Percentiles rank a stretch among this genome's conserved stretches.
phyloP scores from a whole-genome alignment of 164 flowering plant species.

The Brasenia schreberi region DNA sequence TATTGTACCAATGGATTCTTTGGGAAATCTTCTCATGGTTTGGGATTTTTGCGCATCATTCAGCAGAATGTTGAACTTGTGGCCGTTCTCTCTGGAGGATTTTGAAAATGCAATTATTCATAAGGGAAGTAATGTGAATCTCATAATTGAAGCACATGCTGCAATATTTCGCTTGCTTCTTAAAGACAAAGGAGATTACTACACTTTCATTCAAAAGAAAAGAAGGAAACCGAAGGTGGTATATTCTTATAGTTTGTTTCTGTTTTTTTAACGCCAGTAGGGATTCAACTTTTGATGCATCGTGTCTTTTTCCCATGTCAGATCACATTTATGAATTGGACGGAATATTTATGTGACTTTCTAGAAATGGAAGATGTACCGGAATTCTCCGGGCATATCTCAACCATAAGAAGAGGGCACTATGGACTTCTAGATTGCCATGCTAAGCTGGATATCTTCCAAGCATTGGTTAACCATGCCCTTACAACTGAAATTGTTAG shows the following conservation, averaged over 20 bases:
- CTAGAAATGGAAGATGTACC: conserved; percentile 46
- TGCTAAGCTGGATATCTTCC: conserved; percentile 51
- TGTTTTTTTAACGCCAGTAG: background rate
- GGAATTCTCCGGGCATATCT: conserved; percentile 25
- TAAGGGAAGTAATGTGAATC: conserved; percentile 47
- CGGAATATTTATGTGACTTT: conserved; percentile 78
- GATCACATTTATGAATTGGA: conserved; percentile 72
- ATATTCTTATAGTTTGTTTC: background rate
- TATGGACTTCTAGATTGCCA: conserved; percentile 63
- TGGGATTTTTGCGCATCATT: conserved; percentile 91
- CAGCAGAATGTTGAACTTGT: conserved; percentile 53
- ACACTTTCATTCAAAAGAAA: conserved; percentile 23
- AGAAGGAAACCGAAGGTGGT: conserved; percentile 55
- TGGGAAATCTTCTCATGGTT: conserved; percentile 84
- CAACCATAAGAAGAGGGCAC: conserved; percentile 75
- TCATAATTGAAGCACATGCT: conserved; percentile 63
- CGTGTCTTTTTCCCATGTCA: conserved; percentile 18
- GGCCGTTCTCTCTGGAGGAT: conserved; percentile 76
- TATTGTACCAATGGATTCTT: conserved; percentile 61
- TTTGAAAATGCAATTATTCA: conserved; percentile 83
- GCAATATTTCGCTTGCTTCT: conserved; percentile 61
- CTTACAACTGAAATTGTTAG: conserved; percentile 39
- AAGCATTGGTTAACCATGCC: conserved; percentile 42
- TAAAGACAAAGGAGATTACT: conserved; percentile 45
- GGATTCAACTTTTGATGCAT: background rate